Evolutionary conservation across 331 rosid genomes (phyloP).

Genomic region (Quercus tomentella): DNA sequence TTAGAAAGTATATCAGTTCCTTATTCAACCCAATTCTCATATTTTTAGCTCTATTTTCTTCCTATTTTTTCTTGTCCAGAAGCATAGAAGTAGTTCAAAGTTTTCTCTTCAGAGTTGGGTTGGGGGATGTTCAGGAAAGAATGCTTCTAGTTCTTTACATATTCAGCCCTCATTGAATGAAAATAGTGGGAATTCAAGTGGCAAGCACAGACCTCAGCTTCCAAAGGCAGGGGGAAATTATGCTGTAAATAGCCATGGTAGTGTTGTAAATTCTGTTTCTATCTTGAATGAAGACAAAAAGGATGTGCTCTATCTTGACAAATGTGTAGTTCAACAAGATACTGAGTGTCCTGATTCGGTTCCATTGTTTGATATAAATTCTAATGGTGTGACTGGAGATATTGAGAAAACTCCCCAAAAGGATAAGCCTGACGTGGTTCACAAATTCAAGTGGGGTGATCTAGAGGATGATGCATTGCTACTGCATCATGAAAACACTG

Average conservation of each 20-base stretch:
- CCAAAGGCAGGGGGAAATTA: slow-evolving; percentile 39
- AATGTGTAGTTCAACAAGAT: slow-evolving; percentile 29
- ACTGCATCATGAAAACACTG: slow-evolving; percentile 41
- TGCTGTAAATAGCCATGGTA: slow-evolving; percentile 29
- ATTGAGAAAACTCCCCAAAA: slow-evolving; percentile 30
- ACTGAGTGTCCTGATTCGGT: slow-evolving; percentile 35
- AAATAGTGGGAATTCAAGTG: slow-evolving; percentile 26
- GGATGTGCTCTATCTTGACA: slow-evolving; percentile 17
- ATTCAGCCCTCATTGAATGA: slow-evolving; percentile 36
- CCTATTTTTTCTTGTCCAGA: slow-evolving; percentile 40
- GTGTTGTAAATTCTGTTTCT: slow-evolving; percentile 29
- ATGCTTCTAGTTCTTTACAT: slow-evolving; percentile 34
- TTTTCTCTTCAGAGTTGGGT: slow-evolving; percentile 84
- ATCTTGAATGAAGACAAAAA: slow-evolving; percentile 35
- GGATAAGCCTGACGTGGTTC: slow-evolving; percentile 39
- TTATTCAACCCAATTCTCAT: slow-evolving; percentile 8
- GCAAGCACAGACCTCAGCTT: slow-evolving; percentile 41
- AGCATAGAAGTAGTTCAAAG: slow-evolving; percentile 80
- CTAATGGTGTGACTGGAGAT: slow-evolving; percentile 37
- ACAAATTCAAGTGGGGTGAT: slow-evolving; percentile 62
- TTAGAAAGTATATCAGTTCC: neutral
- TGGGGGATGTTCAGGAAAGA: slow-evolving; percentile 70
- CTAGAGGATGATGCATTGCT: slow-evolving; percentile 47
- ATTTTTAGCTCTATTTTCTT: neutral
- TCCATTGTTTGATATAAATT: slow-evolving; percentile 21